phyloP scores from a whole-genome alignment of 768 basidiomycete species.

The Lentinula sp. region DNA sequence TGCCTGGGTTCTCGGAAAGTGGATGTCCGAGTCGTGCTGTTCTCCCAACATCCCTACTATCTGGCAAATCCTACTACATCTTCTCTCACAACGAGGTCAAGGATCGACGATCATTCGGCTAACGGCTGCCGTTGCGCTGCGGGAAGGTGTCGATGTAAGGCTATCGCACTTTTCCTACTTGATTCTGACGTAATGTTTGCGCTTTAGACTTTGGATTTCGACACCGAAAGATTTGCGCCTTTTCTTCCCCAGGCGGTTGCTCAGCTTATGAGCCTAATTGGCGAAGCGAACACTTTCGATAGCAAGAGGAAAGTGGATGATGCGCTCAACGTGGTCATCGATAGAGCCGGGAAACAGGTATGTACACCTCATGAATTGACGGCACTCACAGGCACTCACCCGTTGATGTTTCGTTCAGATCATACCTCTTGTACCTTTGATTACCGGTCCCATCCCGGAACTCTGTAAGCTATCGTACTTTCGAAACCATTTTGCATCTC shows the following conservation, averaged over 20 bases:
- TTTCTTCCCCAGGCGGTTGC: conserved; percentile 55
- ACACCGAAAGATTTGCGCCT: conserved; percentile 58
- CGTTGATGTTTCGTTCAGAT: conserved; percentile 39
- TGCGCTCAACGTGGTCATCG: conserved; percentile 66
- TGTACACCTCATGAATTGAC: conserved; percentile 2
- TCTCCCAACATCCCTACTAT: conserved; percentile 55
- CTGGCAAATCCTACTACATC: conserved; percentile 78
- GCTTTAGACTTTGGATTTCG: conserved; percentile 57
- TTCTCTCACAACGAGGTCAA: conserved; percentile 61
- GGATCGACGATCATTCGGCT: conserved; percentile 80
- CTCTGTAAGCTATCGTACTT: conserved; percentile 49
- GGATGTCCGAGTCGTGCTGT: conserved; percentile 66
- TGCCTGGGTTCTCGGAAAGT: conserved; percentile 91
- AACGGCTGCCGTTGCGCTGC: conserved; percentile 73
- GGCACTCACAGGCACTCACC: neutral
- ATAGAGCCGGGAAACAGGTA: conserved; percentile 41
- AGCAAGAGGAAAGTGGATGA: conserved; percentile 70
- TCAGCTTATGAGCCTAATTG: conserved; percentile 65
- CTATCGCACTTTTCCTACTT: neutral
- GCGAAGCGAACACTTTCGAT: conserved; percentile 70
- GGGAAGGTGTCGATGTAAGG: conserved; percentile 82
- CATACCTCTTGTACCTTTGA: conserved; percentile 52
- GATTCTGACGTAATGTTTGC: conserved; percentile 3
- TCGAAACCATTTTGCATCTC: conserved; percentile 9
- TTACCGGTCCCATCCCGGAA: conserved; percentile 59